Conservation (phyloP, 2,329 filamentous ascomycete species). For the Leptographium wingfieldii region DNA sequence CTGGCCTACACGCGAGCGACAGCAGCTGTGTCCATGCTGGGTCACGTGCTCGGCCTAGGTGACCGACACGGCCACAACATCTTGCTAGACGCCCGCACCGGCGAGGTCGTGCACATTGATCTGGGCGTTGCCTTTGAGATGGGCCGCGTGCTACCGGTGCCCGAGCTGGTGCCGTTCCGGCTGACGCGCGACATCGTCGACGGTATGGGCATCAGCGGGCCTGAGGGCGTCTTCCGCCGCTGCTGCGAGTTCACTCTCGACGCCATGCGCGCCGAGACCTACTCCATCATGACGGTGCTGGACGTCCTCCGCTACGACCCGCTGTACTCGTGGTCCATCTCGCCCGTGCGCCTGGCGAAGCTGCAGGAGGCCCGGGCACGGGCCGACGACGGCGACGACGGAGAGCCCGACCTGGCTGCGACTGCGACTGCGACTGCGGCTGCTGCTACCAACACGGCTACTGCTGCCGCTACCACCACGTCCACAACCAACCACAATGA, state of each 20-base stretch:
- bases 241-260: constrained; percentile 97
- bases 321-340: constrained; percentile 89
- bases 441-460: neutral
- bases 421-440: constrained; percentile 12
- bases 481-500: constrained; percentile 30
- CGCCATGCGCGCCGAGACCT: constrained; percentile 84
- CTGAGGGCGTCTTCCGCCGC: constrained; percentile 91
- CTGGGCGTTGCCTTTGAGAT: constrained; percentile 95
- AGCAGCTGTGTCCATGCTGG: constrained; percentile 88
- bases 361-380: constrained; percentile 43
- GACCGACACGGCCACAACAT: constrained; percentile 97
- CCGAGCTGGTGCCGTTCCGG: constrained; percentile 90
- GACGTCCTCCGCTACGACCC: constrained; percentile 98
- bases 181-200: constrained; percentile 91
- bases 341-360: constrained; percentile 51
- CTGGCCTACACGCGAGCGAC: constrained; percentile 88
- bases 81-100: constrained; percentile 74
- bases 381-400: constrained; percentile 14
- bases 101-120: constrained; percentile 94
- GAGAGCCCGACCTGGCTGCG: constrained; percentile 15
- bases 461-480: neutral
- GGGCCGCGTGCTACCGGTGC: constrained; percentile 85
- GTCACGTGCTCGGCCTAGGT: constrained; percentile 82
- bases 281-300: constrained; percentile 96
- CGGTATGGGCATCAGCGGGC: constrained; percentile 90